Conservation (phyloP, 352 stramenopile genomes). For the Phytophthora aleatoria region DNA sequence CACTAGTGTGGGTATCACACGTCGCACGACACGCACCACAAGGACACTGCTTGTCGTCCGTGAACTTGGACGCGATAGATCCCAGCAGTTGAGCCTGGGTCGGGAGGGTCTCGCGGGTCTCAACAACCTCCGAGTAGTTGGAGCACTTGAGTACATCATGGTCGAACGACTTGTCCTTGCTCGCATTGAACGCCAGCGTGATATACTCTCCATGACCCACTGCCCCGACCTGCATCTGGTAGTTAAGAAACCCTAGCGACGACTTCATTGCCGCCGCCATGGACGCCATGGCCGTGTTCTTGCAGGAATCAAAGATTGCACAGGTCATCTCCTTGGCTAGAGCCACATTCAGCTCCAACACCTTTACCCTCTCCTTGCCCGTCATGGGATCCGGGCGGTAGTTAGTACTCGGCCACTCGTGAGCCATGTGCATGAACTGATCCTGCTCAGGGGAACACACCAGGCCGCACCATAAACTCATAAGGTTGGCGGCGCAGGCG, state of each 20-base stretch:
- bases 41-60: slow-evolving; percentile 69
- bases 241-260: slow-evolving; percentile 88
- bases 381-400: slow-evolving; percentile 81
- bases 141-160: slow-evolving; percentile 71
- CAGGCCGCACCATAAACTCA: slow-evolving; percentile 87
- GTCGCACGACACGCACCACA: slow-evolving; percentile 73
- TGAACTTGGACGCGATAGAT: slow-evolving; percentile 59
- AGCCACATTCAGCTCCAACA: slow-evolving; percentile 79
- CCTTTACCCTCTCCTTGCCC: slow-evolving; percentile 71
- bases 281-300: slow-evolving; percentile 82
- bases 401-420: slow-evolving; percentile 67
- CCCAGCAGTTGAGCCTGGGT: slow-evolving; percentile 68
- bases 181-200: slow-evolving; percentile 68
- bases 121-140: slow-evolving; percentile 75
- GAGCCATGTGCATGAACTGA: slow-evolving; percentile 75
- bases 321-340: slow-evolving; percentile 79
- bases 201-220: slow-evolving; percentile 90
- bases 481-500: slow-evolving; percentile 83
- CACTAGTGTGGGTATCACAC: slow-evolving; percentile 55
- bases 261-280: slow-evolving; percentile 78
- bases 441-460: slow-evolving; percentile 81
- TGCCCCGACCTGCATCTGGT: slow-evolving; percentile 88
- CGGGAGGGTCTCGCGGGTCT: slow-evolving; percentile 44
- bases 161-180: slow-evolving; percentile 47
- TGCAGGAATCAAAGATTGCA: slow-evolving; percentile 84